A percentile compares a stretch with the other conserved stretches of the same genome.
Conservation (phyloP, 2,329 filamentous ascomycete genomes). For the Shiraia sp. region DNA sequence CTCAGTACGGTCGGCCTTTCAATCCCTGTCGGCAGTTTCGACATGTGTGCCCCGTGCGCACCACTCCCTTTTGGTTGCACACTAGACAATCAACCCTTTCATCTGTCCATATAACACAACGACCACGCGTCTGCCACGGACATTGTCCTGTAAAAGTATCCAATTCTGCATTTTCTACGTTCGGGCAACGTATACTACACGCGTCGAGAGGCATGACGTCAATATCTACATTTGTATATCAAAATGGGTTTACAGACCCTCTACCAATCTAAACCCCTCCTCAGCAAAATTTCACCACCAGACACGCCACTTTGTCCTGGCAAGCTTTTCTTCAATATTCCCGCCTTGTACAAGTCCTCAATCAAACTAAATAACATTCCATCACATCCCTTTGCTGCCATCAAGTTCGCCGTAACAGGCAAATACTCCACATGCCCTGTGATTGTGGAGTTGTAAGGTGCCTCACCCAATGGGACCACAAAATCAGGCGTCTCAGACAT, state of each 20-base stretch:
- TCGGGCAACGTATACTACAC: not conserved
- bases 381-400: conserved; percentile 65
- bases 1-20: conserved; percentile 3
- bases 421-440: conserved; percentile 55
- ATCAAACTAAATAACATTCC: conserved; percentile 61
- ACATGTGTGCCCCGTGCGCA: not conserved
- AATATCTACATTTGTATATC: not conserved
- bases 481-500: conserved; percentile 55
- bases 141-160: not conserved
- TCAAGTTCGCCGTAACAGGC: conserved; percentile 61
- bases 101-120: not conserved
- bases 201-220: conserved; percentile 1
- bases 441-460: conserved; percentile 52
- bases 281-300: conserved; percentile 48
- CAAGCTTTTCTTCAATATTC: conserved; percentile 52
- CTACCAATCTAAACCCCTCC: conserved; percentile 6
- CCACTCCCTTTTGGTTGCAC: no score
- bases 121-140: conserved; percentile 2
- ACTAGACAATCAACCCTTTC: no score
- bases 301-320: conserved; percentile 48
- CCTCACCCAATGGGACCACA: conserved; percentile 51
- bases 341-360: conserved; percentile 54
- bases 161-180: not conserved
- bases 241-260: not conserved
- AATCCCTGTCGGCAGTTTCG: not conserved